Conservation (phyloP, 176 grass and related monocot species). For the Zea mays region Zm-B73-REFERENCE-NAM-5.0 NC_050104.1:6733501-6734000, state of each 20-base stretch:
- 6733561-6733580: not conserved
- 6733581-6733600: not conserved
- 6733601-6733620: not conserved
- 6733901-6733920: constrained; percentile 82
- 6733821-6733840: constrained; percentile 97
- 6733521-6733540: no score
- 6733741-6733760: constrained; percentile 4
- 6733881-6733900: constrained; percentile 76
- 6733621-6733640: not conserved
- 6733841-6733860: constrained; percentile 83
- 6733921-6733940: constrained; percentile 89
- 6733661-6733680: not conserved
- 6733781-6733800: not conserved
- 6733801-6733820: constrained; percentile 71
- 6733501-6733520: no score
- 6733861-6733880: constrained; percentile 96
- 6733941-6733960: constrained; percentile 92
- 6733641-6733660: not conserved
- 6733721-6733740: constrained; percentile 17
- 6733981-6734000: constrained; percentile 87
- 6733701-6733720: not conserved
- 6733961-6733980: constrained; percentile 94
- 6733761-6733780: not conserved
- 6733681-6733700: constrained; percentile 10
- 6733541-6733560: not conserved